These are phyloP conservation scores for Hirschfeldia incana DNA, from an alignment of 345 rosid genomes.

Conservation along the genomic window DNA sequence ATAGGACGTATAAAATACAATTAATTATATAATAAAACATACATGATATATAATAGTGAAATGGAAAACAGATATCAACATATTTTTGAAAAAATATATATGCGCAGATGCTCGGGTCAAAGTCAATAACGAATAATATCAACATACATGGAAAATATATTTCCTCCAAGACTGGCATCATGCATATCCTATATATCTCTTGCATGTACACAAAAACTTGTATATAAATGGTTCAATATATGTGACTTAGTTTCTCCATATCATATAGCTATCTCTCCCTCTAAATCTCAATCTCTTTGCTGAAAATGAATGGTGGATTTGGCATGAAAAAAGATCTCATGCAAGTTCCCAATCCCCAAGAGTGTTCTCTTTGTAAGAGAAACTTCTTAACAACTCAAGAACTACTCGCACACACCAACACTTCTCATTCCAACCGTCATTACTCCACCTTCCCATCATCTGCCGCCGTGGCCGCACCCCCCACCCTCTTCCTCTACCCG, in stretches of 20 bases:
- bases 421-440: background rate
- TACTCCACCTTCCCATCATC: constrained; percentile 10
- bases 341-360: background rate
- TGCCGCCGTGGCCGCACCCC: background rate
- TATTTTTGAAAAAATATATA: too few species aligned
- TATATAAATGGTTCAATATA: constrained; percentile 27
- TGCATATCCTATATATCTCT: background rate
- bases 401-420: constrained; percentile 8
- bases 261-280: background rate
- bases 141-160: constrained; percentile 7
- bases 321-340: background rate
- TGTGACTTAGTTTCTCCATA: background rate
- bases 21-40: too few species aligned
- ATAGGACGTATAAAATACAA: too few species aligned
- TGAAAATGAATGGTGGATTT: constrained; percentile 20
- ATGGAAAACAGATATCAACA: too few species aligned
- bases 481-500: background rate
- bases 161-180: background rate
- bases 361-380: constrained; percentile 23
- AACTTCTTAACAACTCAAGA: background rate
- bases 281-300: background rate
- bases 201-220: background rate
- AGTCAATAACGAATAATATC: too few species aligned
- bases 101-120: too few species aligned
- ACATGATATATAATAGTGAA: too few species aligned